Evolutionary conservation across 2,329 filamentous ascomycete genomes (phyloP).

Genomic region (Nigrospora sphaerica): DNA sequence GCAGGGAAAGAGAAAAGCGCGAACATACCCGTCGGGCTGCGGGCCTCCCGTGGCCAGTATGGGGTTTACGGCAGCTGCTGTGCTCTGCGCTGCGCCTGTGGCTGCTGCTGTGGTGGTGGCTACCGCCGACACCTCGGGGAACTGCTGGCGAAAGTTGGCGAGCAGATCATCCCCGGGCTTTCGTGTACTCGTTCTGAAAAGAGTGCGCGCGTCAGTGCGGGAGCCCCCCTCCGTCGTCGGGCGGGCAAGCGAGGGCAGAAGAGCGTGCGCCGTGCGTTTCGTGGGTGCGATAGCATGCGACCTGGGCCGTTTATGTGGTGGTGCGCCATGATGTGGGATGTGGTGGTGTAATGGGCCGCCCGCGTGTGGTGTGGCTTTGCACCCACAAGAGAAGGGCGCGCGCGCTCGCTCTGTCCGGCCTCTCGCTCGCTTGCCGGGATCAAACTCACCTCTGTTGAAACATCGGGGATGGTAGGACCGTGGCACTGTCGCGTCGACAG

Average conservation of each 20-base stretch:
- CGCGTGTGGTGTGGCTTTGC: background rate
- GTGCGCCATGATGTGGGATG: background rate
- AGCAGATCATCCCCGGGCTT: constrained; percentile 83
- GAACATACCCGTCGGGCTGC: constrained; percentile 18
- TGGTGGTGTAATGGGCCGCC: background rate
- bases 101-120: constrained; percentile 35
- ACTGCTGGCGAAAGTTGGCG: constrained; percentile 75
- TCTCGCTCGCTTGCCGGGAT: background rate
- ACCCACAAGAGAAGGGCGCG: background rate
- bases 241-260: background rate
- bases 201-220: constrained; percentile 6
- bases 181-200: constrained; percentile 63
- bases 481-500: constrained; percentile 1
- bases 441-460: constrained; percentile 1
- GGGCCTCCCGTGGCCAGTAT: constrained; percentile 14
- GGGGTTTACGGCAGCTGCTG: constrained; percentile 23
- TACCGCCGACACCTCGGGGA: constrained; percentile 62
- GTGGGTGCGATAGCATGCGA: background rate
- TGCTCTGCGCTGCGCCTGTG: constrained; percentile 29
- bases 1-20: background rate
- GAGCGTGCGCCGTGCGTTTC: background rate
- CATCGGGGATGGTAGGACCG: background rate
- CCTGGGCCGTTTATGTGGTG: background rate
- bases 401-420: too few relatives aligned
- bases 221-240: constrained; percentile 14